Base-by-base conservation (phyloP, 306 rosid genomes). In the Vicia sativa region DNA sequence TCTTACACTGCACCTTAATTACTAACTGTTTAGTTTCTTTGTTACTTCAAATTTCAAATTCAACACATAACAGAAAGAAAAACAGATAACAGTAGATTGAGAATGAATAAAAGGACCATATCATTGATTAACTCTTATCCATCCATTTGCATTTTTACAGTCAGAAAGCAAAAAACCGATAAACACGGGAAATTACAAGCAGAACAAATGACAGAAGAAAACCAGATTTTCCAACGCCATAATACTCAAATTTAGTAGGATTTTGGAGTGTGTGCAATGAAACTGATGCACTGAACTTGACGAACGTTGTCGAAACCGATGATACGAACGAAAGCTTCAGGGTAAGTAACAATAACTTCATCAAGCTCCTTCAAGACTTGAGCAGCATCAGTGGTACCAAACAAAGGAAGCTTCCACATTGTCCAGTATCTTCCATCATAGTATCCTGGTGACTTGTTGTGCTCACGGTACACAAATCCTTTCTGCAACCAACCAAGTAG, bases 401-500 rank as follows among this genome's bases (percentile, higher is more conserved):
- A 90, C 91, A 87, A 77, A 9, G 96, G 96, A 11, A 90, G 77
- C 88, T 90, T 90, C 89, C 95, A 87, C 95, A 90, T 90, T n/a
- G 86, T 82, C 95, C 96, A 87, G 83, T 70, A 80, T 0, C 96
- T 66, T 5, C 96, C 89, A 26, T 87, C 95, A 55, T 90, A 90
- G 85, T 90, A 87, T 41, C 95, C 91, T 0, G 89, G 95, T 26
- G 89, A 78, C 0, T 5, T 49, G 77, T 71, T 0, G 85, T 90
- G 0, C 84, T 85, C 87, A 70, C 95, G 87, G 91, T 80, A 66
- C 8, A 85, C 83, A 19, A 68, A 81, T 0, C 81, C 80, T 0
- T 64, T 9, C 96, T 87, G 39, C 28, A 73, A 10, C 64, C 28
- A 73, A 10, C 64, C 4, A 46, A 13, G 38, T 34, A 1, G 9